Conservation (phyloP, 441 rosid species). For the Gossypium lobatum region DNA sequence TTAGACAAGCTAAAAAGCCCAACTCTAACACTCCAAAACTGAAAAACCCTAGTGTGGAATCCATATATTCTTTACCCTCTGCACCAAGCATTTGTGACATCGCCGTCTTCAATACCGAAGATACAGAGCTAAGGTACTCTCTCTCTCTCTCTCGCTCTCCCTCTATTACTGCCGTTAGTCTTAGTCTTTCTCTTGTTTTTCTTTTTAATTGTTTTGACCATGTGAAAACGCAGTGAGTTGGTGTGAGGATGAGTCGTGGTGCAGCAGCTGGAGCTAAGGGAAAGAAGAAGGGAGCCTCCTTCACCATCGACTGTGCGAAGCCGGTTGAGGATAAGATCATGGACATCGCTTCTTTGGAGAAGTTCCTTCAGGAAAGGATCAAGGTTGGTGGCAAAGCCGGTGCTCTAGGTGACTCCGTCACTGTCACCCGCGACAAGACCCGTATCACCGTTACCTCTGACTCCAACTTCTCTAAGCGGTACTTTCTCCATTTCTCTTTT, state of each 20-base stretch:
- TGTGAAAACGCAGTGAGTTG: conserved; percentile 1
- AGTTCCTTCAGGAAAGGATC: conserved; percentile 6
- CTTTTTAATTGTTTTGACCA: background rate
- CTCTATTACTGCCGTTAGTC: background rate
- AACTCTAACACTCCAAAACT: background rate
- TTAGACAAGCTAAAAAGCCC: background rate
- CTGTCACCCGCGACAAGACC: background rate
- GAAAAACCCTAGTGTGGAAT: background rate
- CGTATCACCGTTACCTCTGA: background rate
- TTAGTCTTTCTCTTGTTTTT: background rate
- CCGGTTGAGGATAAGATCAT: conserved; percentile 11
- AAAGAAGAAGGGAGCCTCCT: conserved; percentile 6
- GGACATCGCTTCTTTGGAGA: conserved; percentile 1
- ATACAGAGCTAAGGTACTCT: background rate
- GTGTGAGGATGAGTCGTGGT: background rate
- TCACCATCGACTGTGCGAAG: conserved; percentile 1
- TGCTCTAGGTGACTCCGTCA: background rate
- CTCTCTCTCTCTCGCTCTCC: too few relatives aligned
- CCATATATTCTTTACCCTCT: background rate
- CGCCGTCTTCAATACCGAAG: background rate
- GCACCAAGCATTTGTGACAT: background rate
- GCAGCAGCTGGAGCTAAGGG: conserved; percentile 1
- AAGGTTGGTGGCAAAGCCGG: conserved; percentile 3
- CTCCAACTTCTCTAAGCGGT: conserved; percentile 2
- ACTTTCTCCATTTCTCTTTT: background rate